Evolutionary conservation across 352 stramenopile species (phyloP), one percentile per base, ranked within the genome.

Genomic region (Globisporangium middletonii): DNA sequence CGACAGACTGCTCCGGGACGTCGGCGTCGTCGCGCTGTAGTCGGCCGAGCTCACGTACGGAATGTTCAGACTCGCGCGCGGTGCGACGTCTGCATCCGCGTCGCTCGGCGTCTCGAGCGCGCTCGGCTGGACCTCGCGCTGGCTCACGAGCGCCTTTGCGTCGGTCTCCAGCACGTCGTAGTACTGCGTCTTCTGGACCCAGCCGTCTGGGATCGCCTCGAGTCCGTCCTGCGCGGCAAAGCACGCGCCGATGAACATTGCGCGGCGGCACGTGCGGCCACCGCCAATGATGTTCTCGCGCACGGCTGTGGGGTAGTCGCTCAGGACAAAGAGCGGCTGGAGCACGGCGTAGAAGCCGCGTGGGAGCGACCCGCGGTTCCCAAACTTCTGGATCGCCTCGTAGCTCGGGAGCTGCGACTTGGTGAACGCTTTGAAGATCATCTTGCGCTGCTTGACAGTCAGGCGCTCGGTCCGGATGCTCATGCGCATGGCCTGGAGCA

Each of bases 401-500:
- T 92, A 89, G 55, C 77, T 89, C 8, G 81, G 77, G 23, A 89
- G 67, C 57, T 91, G 78, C 16, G 79, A 89, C 66, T 92, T 89
- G 52, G 82, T 92, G 59, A 92, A 92, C 28, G 82, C 79, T 60
- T 92, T 92, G 57, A 89, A 92, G 58, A 92, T 89, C 19, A 88
- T 79, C 59, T 89, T 92, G 49, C 82, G 79, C 62, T 92, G 82
- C 70, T 88, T 88, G 51, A 89, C 77, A 30, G 75, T 92, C 13
- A 92, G 71, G 2, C 79, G 72, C 47, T 92, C 82, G 6, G 79
- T 89, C 28, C 82, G 82, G 54, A 92, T 92, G 54, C 79, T 89
- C 79, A 89, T 89, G 53, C 82, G 79, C 82, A 92, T 89, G 37
- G 82, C 82, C 59, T 92, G 77, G 50, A 92, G 66, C 50, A 92